Evolutionary conservation across 202 grass and related monocot species (phyloP).

Genomic region (Setaria viridis): DNA sequence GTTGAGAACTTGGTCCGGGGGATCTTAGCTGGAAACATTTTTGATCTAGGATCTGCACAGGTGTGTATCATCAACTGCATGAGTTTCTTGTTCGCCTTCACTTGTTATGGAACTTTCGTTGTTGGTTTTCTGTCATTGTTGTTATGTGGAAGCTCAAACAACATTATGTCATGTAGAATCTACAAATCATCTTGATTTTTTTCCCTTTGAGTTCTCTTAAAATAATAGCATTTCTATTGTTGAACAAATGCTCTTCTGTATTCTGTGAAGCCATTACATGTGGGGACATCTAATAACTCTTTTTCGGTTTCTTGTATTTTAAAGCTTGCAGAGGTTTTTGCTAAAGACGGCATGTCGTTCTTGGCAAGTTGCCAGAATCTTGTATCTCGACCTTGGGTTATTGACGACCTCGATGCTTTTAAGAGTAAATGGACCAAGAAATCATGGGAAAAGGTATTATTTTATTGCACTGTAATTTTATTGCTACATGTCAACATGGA

Average conservation of each 20-base stretch:
- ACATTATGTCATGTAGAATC: neutral
- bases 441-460: slow-evolving; percentile 85
- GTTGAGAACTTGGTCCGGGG: slow-evolving; percentile 88
- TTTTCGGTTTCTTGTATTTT: slow-evolving; percentile 37
- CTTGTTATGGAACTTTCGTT: neutral
- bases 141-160: neutral
- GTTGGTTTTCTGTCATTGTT: slow-evolving; percentile 10
- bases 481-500: slow-evolving; percentile 10
- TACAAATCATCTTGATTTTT: neutral
- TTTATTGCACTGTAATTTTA: slow-evolving; percentile 13
- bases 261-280: slow-evolving; percentile 31
- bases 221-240: slow-evolving; percentile 25
- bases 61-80: slow-evolving; percentile 44
- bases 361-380: slow-evolving; percentile 98
- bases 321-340: slow-evolving; percentile 98
- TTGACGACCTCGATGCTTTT: slow-evolving; percentile 88
- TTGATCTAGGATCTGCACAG: slow-evolving; percentile 97
- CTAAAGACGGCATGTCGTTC: slow-evolving; percentile 99
- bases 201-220: slow-evolving; percentile 24
- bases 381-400: slow-evolving; percentile 87
- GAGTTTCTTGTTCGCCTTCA: slow-evolving; percentile 9
- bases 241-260: slow-evolving; percentile 23
- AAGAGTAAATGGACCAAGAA: slow-evolving; percentile 87
- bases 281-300: slow-evolving; percentile 31
- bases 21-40: slow-evolving; percentile 98